A percentile compares a stretch with the other conserved stretches of the same genome.
Conservation (phyloP, 768 basidiomycete species). For the Leccinum boreale region DNA sequence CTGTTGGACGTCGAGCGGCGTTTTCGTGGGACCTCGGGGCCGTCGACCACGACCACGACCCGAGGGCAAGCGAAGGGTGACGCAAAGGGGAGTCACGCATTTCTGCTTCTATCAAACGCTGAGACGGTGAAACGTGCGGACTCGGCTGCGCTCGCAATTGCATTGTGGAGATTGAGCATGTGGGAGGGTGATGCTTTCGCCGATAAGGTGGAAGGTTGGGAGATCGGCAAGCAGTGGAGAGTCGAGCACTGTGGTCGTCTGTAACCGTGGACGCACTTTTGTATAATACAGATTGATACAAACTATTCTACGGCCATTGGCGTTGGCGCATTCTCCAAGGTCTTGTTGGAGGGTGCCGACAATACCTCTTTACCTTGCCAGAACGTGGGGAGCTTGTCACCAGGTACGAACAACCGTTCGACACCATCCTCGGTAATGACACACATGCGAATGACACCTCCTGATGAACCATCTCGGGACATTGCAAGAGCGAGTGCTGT, state of each 20-base stretch:
- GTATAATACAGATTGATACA: constrained; percentile 8
- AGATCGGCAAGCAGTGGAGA: constrained; percentile 29
- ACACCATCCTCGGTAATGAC: constrained; percentile 93
- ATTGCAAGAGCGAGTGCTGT: constrained; percentile 91
- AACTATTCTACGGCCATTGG: constrained; percentile 47
- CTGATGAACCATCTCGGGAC: constrained; percentile 97
- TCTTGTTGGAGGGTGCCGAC: constrained; percentile 29
- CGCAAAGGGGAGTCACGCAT: constrained; percentile 63
- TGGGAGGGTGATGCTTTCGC: constrained; percentile 54
- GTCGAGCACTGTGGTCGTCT: constrained; percentile 8
- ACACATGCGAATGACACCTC: constrained; percentile 95
- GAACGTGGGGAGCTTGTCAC: constrained; percentile 83
- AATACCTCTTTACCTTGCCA: constrained; percentile 85
- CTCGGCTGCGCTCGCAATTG: constrained; percentile 59
- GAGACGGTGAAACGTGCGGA: constrained; percentile 54
- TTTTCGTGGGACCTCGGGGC: constrained; percentile 11
- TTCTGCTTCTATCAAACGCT: constrained; percentile 55
- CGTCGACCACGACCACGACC: background rate
- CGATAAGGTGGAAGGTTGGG: constrained; percentile 33
- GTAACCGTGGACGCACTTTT: background rate
- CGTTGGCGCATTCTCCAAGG: constrained; percentile 23
- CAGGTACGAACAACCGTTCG: constrained; percentile 90
- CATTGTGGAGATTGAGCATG: constrained; percentile 77
- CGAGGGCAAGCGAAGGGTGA: constrained; percentile 19
- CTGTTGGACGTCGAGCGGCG: constrained; percentile 48